Percentiles rank a stretch among this genome's conserved stretches.
Conservation (phyloP, 805 yeast genomes). For the Spathaspora hagerdaliae region DNA sequence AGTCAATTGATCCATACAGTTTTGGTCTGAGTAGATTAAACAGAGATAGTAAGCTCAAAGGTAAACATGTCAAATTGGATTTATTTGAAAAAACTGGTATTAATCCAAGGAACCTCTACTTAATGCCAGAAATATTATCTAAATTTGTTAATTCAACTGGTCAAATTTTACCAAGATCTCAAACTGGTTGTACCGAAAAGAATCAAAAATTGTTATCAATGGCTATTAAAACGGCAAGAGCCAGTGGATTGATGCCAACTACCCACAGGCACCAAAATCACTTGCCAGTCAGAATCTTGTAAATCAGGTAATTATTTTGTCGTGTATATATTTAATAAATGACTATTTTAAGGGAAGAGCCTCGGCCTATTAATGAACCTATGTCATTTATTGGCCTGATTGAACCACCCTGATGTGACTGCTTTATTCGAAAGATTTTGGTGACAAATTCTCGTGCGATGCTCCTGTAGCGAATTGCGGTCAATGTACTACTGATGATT, state of each 20-base stretch:
- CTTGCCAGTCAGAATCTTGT: conserved; percentile 38
- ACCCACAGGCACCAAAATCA: conserved; percentile 60
- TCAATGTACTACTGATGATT: no score
- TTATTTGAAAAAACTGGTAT: conserved; percentile 49
- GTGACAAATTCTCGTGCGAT: no score
- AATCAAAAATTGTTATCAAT: conserved; percentile 71
- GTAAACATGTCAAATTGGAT: conserved; percentile 17
- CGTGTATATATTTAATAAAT: neutral
- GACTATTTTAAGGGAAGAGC: no score
- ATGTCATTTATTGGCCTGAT: no score
- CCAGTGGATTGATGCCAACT: conserved; percentile 72
- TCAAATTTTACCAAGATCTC: conserved; percentile 66
- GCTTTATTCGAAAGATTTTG: no score
- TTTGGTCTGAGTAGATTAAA: conserved; percentile 58
- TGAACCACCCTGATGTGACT: no score
- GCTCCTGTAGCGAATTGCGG: no score
- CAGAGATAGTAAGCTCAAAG: conserved; percentile 39
- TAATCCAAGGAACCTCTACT: conserved; percentile 67
- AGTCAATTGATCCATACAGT: conserved; percentile 78
- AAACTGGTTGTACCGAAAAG: conserved; percentile 60
- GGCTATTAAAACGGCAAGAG: conserved; percentile 77
- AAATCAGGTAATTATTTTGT: conserved; percentile 1
- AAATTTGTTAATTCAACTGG: conserved; percentile 69
- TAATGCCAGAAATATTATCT: conserved; percentile 67
- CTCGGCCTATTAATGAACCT: no score